Evolutionary conservation across 352 stramenopile species (phyloP).

Genomic region (Albugo laibachii): DNA sequence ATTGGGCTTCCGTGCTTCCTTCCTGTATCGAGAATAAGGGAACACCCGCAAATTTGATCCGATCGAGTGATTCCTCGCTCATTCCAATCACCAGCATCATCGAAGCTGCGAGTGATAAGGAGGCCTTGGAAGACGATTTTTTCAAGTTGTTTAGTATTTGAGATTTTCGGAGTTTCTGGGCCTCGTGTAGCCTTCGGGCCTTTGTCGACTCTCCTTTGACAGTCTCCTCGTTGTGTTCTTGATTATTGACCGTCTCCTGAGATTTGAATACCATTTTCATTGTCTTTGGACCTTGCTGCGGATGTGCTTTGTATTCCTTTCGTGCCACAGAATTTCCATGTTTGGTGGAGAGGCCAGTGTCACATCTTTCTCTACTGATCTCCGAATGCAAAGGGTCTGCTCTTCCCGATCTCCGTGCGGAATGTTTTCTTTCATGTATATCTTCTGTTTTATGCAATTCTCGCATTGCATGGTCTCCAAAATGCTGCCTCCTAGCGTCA

Average conservation of each 20-base stretch:
- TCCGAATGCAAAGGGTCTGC: background rate
- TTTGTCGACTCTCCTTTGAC: no score
- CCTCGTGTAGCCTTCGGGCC: background rate
- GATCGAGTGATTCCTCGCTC: slow-evolving; percentile 38
- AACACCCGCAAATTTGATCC: slow-evolving; percentile 47
- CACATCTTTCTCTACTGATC: background rate
- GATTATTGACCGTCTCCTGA: background rate
- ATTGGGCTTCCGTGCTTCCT: slow-evolving; percentile 51
- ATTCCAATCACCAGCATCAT: slow-evolving; percentile 57
- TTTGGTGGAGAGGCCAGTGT: no score
- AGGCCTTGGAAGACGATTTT: background rate
- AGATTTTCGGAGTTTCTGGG: background rate
- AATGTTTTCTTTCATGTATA: no score
- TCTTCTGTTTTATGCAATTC: slow-evolving; percentile 41
- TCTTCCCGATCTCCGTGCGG: background rate
- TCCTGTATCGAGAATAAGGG: slow-evolving; percentile 57
- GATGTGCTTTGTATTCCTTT: background rate
- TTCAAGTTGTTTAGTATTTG: slow-evolving; percentile 40
- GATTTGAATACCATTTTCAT: no score
- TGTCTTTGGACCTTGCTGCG: background rate
- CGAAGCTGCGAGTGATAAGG: slow-evolving; percentile 35
- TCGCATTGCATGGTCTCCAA: slow-evolving; percentile 10
- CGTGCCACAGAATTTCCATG: no score
- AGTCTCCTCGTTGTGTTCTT: background rate
- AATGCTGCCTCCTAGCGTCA: slow-evolving; percentile 1